Percentiles rank a stretch among this genome's conserved stretches.
Conservation (phyloP, 345 rosid species). For the Brassica carinata region DNA sequence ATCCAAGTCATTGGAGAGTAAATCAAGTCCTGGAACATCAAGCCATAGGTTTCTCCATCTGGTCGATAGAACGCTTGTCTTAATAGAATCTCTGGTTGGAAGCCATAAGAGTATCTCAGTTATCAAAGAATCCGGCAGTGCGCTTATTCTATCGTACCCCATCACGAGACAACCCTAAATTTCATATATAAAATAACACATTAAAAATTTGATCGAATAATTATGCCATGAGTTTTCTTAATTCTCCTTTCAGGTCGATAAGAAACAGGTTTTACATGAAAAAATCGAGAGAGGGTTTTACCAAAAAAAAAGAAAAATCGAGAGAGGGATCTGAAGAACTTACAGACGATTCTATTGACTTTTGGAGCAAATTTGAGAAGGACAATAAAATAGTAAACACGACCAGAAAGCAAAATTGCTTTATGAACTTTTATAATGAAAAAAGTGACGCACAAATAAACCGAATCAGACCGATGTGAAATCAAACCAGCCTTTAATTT, state of each 20-base stretch:
- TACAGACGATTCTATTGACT: not conserved
- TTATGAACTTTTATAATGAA: not conserved
- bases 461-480: too few species aligned
- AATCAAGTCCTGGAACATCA: constrained; percentile 16
- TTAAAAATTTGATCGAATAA: not conserved
- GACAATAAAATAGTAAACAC: not conserved
- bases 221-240: not conserved
- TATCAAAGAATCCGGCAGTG: constrained; percentile 23
- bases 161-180: not conserved
- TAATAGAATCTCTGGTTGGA: constrained; percentile 7
- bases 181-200: not conserved
- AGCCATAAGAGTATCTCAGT: constrained; percentile 20
- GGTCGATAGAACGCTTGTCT: constrained; percentile 13
- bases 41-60: constrained; percentile 19
- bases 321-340: not conserved
- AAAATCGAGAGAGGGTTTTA: not conserved
- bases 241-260: not conserved
- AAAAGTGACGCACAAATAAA: too few species aligned
- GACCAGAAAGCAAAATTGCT: not conserved
- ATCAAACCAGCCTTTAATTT: too few species aligned
- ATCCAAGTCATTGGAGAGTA: not conserved
- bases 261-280: not conserved
- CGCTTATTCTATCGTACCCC: constrained; percentile 6
- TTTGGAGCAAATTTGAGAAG: not conserved
- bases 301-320: too few species aligned